phyloP scores from a whole-genome alignment of 495 filamentous ascomycete genomes.

The Evansstolkia leycettana region DNA sequence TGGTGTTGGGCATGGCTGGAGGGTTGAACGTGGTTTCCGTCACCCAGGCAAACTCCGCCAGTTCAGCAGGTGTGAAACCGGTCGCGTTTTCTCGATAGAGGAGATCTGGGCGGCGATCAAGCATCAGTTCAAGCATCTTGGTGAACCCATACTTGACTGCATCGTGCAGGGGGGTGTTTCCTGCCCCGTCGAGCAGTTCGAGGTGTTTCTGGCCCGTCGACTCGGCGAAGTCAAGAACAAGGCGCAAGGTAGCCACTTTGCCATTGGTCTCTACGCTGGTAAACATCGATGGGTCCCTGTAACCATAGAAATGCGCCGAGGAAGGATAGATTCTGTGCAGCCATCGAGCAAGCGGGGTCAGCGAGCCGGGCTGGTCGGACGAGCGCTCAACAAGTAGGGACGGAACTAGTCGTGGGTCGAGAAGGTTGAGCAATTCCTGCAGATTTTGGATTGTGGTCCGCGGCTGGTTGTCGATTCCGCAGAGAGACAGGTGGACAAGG shows the following conservation, averaged over 20 bases:
- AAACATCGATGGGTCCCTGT: too few relatives aligned
- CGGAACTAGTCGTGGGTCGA: slow-evolving; percentile 36
- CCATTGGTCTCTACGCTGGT: not conserved
- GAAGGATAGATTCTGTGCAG: slow-evolving; percentile 9
- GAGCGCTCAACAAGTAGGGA: slow-evolving; percentile 35
- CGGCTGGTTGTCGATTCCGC: not conserved
- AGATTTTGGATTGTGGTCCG: slow-evolving; percentile 16
- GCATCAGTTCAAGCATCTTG: slow-evolving; percentile 30
- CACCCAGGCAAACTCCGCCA: slow-evolving; percentile 43
- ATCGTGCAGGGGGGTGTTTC: slow-evolving; percentile 52
- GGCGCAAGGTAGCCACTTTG: slow-evolving; percentile 8
- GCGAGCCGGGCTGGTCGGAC: slow-evolving; percentile 21
- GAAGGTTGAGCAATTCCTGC: slow-evolving; percentile 32
- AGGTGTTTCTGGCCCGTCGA: slow-evolving; percentile 38
- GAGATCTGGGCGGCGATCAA: slow-evolving; percentile 43
- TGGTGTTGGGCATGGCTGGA: slow-evolving; percentile 3
- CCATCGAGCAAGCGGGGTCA: slow-evolving; percentile 37
- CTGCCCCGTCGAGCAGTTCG: slow-evolving; percentile 49
- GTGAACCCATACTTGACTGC: slow-evolving; percentile 29
- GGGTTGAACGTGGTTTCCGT: slow-evolving; percentile 13
- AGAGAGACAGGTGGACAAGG: slow-evolving; percentile 44
- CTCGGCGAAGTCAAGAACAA: slow-evolving; percentile 37
- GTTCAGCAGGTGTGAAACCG: slow-evolving; percentile 54
- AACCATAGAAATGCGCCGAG: not conserved
- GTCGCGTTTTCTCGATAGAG: slow-evolving; percentile 58